Conservation (phyloP, 768 basidiomycete species). For the Psilocybe azurescens region DNA sequence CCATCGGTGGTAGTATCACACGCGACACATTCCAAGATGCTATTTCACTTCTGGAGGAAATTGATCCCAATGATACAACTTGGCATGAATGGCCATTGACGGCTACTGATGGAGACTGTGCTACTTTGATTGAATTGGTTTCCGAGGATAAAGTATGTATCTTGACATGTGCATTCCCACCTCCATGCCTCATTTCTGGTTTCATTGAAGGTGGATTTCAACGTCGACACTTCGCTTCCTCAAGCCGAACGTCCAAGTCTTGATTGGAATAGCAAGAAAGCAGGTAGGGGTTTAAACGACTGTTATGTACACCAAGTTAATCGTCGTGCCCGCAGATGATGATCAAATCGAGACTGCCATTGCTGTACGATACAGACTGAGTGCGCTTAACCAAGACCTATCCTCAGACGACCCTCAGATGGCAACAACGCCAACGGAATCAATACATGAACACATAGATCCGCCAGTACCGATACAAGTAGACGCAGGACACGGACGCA, state of each 20-base stretch:
- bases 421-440: constrained; percentile 14
- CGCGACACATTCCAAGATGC: constrained; percentile 78
- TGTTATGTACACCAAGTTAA: background rate
- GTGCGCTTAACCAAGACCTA: constrained; percentile 13
- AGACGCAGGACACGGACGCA: constrained; percentile 46
- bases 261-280: constrained; percentile 92
- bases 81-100: constrained; percentile 84
- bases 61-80: constrained; percentile 50
- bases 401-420: constrained; percentile 30
- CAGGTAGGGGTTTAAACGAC: constrained; percentile 51
- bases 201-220: constrained; percentile 65
- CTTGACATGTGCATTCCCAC: background rate
- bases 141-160: constrained; percentile 73
- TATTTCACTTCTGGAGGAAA: constrained; percentile 57
- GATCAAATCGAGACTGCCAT: constrained; percentile 82
- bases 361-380: constrained; percentile 42
- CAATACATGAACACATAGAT: constrained; percentile 4
- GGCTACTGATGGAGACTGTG: constrained; percentile 81
- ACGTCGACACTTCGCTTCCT: constrained; percentile 67
- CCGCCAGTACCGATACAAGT: background rate
- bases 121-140: constrained; percentile 78
- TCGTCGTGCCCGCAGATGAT: constrained; percentile 58
- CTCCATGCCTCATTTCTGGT: background rate
- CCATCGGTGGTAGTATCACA: constrained; percentile 66
- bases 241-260: constrained; percentile 58